Conservation (phyloP, 2,329 filamentous ascomycete species). For the Ustilaginoidea virens region DNA sequence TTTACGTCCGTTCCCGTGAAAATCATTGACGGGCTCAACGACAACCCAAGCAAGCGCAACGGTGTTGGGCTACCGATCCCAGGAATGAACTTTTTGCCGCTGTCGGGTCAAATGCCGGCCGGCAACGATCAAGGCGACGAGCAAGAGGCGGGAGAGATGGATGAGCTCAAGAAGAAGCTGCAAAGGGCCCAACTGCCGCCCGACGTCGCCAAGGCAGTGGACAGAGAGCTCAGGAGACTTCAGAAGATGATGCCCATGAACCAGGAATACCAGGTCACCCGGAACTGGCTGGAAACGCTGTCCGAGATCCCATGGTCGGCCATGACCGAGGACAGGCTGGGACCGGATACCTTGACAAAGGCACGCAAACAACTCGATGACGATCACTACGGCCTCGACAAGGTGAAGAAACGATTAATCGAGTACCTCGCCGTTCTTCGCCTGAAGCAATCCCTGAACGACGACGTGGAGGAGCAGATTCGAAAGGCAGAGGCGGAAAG, state of each 20-base stretch:
- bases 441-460: conserved; percentile 82
- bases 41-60: conserved; percentile 19
- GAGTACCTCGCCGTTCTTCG: conserved; percentile 95
- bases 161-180: conserved; percentile 80
- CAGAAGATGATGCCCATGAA: conserved; percentile 95
- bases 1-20: conserved; percentile 53
- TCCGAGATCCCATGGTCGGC: conserved; percentile 87
- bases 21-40: conserved; percentile 37
- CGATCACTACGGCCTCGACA: conserved; percentile 91
- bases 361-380: conserved; percentile 86
- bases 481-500: conserved; percentile 48
- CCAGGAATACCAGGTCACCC: conserved; percentile 85
- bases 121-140: conserved; percentile 45
- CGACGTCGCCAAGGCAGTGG: conserved; percentile 80
- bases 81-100: conserved; percentile 20
- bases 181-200: conserved; percentile 66
- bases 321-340: conserved; percentile 72
- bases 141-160: conserved; percentile 76
- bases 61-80: conserved; percentile 22
- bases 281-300: conserved; percentile 87
- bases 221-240: conserved; percentile 72
- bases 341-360: conserved; percentile 58
- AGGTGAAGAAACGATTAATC: conserved; percentile 89
- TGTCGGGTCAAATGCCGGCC: conserved; percentile 21
- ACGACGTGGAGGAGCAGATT: conserved; percentile 68